A percentile compares a stretch with the other conserved stretches of the same genome.
Evolutionary conservation across 129 eudicot genomes (phyloP).

Genomic region (Tanacetum coccineum): DNA sequence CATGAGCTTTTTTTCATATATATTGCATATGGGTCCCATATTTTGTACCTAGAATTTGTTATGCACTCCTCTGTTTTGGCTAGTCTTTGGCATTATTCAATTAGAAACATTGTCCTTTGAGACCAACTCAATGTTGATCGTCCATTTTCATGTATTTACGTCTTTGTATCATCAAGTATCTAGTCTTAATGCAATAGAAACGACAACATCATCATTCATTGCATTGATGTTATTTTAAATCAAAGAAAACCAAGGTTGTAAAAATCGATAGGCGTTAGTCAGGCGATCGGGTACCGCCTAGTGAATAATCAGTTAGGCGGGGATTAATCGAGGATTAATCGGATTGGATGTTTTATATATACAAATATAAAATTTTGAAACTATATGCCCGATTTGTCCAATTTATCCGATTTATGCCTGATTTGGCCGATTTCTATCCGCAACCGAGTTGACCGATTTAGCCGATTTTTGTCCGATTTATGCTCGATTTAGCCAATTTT

Average conservation of each 20-base stretch:
- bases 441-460: no score
- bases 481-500: no score
- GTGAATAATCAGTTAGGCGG: no score
- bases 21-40: neutral
- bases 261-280: no score
- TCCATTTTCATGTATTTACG: conserved; percentile 12
- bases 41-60: neutral
- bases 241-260: neutral
- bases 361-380: no score
- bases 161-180: conserved; percentile 6
- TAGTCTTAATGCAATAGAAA: neutral
- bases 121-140: conserved; percentile 16
- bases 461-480: no score
- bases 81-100: conserved; percentile 15
- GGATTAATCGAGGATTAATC: no score
- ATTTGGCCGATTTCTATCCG: no score
- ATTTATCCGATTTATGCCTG: no score
- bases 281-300: no score
- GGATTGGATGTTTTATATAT: no score
- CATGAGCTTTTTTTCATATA: neutral
- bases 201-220: neutral
- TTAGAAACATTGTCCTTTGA: conserved; percentile 11
- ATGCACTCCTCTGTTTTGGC: conserved; percentile 4
- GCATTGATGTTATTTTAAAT: neutral
- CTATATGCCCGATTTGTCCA: no score